Base-by-base conservation (phyloP, 306 rosid genomes). In the Quercus berberidifolia region DNA sequence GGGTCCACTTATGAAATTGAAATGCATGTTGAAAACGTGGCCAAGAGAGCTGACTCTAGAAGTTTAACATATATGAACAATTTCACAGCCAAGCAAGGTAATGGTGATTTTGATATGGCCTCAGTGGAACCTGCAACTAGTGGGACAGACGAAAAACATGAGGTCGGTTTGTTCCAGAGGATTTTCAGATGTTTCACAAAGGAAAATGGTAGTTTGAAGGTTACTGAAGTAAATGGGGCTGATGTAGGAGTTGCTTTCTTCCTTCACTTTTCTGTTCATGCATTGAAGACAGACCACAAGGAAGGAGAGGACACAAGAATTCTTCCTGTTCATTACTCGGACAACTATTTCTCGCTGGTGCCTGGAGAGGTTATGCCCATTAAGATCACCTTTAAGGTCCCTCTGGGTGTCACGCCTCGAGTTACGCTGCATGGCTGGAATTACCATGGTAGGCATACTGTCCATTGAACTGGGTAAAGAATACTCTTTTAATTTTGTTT, bases 261-360 rank as follows among this genome's bases (percentile, higher is more conserved):
- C 76, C 92, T 94, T 81, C 92, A 94, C 76, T 82, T 94, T 59
- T 89, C 92, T 38, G 95, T 92, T 74, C 95, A 92, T 84, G 83
- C 82, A 83, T 82, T 85, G 14, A 83, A 84, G 83, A 78, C 46
- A 10, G 83, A 83, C 63, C 74, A 17, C 57, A 87, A 81, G 78
- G 89, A 90, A 82, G 94, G 92, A 75, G 92, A 88, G 57, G 97
- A 92, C 87, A 87, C 98, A 26, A 86, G 99, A 88, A 91, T 95
- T 81, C 93, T 95, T 63, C 97, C 94, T 0, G 96, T 95, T 81
- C 97, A 92, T 84, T 92, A 95, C 85, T 88, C 98, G 1, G 97
- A 92, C 81, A 95, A 92, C 91, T 95, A 95, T 71, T 88, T 95
- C 83, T 92, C 97, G 14, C 87, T 92, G 62, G 90, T 92, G 35